Evolutionary conservation across 2,329 filamentous ascomycete genomes (phyloP).

Genomic region (Aspergillus pseudoviridinutans): DNA sequence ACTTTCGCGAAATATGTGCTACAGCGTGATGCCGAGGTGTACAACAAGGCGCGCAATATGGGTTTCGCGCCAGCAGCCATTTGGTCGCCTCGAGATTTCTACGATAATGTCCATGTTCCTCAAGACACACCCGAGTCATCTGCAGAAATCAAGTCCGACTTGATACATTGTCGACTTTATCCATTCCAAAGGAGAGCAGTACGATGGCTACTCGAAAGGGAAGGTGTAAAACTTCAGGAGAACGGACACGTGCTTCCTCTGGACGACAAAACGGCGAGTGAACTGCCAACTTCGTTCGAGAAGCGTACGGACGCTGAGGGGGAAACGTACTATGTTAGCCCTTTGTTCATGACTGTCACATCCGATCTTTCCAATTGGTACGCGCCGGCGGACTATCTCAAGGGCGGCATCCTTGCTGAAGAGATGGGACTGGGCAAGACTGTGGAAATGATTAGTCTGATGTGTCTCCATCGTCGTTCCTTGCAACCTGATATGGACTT

Average conservation of each 20-base stretch:
- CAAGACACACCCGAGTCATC: conserved; percentile 28
- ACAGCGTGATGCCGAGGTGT: conserved; percentile 10
- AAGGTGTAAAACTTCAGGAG: conserved; percentile 34
- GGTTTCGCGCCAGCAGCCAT: conserved; percentile 9
- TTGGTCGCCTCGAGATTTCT: conserved; percentile 43
- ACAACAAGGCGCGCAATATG: not conserved
- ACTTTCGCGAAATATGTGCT: conserved; percentile 30
- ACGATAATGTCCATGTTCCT: conserved; percentile 46
- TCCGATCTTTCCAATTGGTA: conserved; percentile 33
- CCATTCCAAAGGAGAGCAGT: conserved; percentile 48
- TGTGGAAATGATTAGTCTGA: conserved; percentile 46
- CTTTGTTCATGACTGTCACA: conserved; percentile 38
- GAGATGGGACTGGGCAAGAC: conserved; percentile 52
- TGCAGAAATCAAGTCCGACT: conserved; percentile 31
- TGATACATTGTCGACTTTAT: conserved; percentile 39
- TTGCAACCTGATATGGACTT: conserved; percentile 12
- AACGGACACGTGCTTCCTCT: conserved; percentile 27
- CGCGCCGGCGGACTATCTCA: conserved; percentile 26
- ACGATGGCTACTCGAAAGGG: conserved; percentile 44
- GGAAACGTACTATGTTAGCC: conserved; percentile 37
- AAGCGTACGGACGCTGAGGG: conserved; percentile 36
- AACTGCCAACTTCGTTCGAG: conserved; percentile 38
- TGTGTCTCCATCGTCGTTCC: conserved; percentile 37
- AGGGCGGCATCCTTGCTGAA: conserved; percentile 47
- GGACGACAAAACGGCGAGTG: conserved; percentile 1